phyloP scores from a whole-genome alignment of 768 basidiomycete species.

The Rhodotorula kratochvilovae region DNA sequence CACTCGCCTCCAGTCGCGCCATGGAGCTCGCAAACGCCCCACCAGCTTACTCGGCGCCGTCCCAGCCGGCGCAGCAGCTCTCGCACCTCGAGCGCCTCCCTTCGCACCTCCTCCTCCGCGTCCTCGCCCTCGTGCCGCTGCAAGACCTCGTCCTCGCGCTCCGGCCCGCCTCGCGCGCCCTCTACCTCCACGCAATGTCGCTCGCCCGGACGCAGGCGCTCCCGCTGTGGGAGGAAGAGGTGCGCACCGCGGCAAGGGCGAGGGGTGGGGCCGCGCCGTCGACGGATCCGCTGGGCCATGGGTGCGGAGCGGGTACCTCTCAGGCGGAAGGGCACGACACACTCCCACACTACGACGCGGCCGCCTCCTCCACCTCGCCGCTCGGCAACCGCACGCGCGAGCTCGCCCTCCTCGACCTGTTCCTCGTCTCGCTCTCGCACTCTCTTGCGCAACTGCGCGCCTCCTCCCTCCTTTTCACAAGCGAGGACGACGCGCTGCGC shows the following conservation, averaged over 20 bases:
- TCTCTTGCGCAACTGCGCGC: background rate
- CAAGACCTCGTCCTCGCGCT: slow-evolving; percentile 6
- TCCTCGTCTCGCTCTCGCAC: slow-evolving; percentile 6
- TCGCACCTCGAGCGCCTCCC: slow-evolving; percentile 3
- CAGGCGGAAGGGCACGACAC: no score
- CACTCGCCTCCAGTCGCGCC: no score
- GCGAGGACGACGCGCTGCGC: slow-evolving; percentile 5
- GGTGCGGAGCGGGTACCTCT: no score
- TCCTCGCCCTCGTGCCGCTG: slow-evolving; percentile 10
- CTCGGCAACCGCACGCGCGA: background rate
- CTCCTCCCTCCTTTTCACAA: slow-evolving; percentile 2
- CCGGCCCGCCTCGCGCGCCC: background rate
- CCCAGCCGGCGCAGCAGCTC: no score
- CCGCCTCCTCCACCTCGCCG: background rate
- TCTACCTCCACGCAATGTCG: background rate
- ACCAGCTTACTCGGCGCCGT: no score
- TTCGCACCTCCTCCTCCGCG: slow-evolving; percentile 2
- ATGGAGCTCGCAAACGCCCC: no score
- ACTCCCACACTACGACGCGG: accelerated
- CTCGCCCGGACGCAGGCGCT: background rate
- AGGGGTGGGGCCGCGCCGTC: background rate
- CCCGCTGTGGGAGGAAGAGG: background rate
- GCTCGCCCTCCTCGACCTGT: slow-evolving; percentile 15
- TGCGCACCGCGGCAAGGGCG: background rate
- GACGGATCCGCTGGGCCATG: background rate